A percentile compares a stretch with the other conserved stretches of the same genome.
These are phyloP conservation scores for Micractinium conductrix DNA, from an alignment of 139 green algal genomes.

Conservation along the genomic window DNA sequence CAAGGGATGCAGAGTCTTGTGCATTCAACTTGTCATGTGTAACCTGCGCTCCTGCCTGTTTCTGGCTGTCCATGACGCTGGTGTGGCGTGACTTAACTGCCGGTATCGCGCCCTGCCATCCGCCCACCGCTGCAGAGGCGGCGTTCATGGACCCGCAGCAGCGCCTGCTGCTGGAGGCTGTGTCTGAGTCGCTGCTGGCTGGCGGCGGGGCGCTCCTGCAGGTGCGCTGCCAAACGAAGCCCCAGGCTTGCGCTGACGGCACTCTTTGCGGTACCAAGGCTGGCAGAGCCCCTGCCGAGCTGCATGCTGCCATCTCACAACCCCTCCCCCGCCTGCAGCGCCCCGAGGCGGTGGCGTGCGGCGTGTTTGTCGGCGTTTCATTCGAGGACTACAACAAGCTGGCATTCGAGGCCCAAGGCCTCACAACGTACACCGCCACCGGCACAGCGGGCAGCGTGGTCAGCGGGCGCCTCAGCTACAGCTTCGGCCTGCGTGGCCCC, in stretches of 20 bases:
- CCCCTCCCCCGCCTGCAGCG: conserved; percentile 1
- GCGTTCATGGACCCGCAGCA: conserved; percentile 85
- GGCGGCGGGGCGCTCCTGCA: neutral
- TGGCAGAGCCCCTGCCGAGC: no score
- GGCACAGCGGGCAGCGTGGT: conserved; percentile 51
- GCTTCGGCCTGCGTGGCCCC: conserved; percentile 59
- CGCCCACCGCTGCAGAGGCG: no score
- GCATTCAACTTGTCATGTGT: no score
- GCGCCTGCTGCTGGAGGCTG: conserved; percentile 69
- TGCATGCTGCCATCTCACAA: neutral
- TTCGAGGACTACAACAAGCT: conserved; percentile 76
- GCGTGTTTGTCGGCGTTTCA: conserved; percentile 79
- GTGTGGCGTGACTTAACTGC: no score
- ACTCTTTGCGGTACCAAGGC: no score
- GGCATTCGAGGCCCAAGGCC: conserved; percentile 6
- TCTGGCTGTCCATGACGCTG: no score
- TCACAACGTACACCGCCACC: conserved; percentile 54
- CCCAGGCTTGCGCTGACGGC: no score
- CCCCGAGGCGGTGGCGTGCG: conserved; percentile 22
- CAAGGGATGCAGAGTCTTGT: no score
- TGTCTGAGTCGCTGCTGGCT: conserved; percentile 44
- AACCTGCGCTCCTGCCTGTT: no score
- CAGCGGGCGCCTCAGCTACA: conserved; percentile 64
- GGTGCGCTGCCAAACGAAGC: no score
- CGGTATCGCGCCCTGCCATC: no score